Evolutionary conservation across 2,329 filamentous ascomycete species (phyloP), one percentile per base, ranked within the genome.

Genomic region (Endothia cerciana): DNA sequence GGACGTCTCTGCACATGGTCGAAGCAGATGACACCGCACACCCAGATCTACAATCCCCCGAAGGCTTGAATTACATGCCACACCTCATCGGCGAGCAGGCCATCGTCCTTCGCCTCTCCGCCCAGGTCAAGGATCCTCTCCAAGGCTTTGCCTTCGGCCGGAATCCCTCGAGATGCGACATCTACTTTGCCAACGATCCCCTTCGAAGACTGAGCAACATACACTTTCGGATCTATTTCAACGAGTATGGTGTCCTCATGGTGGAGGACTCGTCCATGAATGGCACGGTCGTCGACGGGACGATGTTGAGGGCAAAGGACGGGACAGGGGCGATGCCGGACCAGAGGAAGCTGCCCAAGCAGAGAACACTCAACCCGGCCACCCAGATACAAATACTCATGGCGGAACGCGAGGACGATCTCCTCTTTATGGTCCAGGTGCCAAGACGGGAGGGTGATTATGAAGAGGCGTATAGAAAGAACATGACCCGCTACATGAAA

Each of bases 221-320:
- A n/a, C 95, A 99, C 76, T 99, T 98, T 76, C 90, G 93, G 62
- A 97, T 99, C 68, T 97, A 91, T 74, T 84, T 97, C 72, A 99
- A 96, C 72, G 82, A 88, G n/a, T 87, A 92, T 69, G 92, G 91
- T 36, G 89, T 91, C 65, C 84, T 97, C 70, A 97, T 99, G 93
- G 81, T 98, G 15, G 90, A 97, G 76, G 95, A 99, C 74, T 86
- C 89, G 74, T 98, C 95, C 0, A 97, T 93, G n/a, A 99, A 98
- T 73, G 95, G 95, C 36, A 98, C 95, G 4, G 83, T 92, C 67
- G 92, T 98, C 65, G 94, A 98, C 77, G 84, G 87, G 30, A 81
- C 82, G 22, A 80, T 92, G 43, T 82, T 99, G 71, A 81, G 78
- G 59, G 72, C 74, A 28, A 78, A 79, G 58, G 65, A 73, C 69